These are phyloP conservation scores for Aspergillus vadensis DNA, from an alignment of 2,329 filamentous ascomycete species.

Conservation along the genomic window DNA sequence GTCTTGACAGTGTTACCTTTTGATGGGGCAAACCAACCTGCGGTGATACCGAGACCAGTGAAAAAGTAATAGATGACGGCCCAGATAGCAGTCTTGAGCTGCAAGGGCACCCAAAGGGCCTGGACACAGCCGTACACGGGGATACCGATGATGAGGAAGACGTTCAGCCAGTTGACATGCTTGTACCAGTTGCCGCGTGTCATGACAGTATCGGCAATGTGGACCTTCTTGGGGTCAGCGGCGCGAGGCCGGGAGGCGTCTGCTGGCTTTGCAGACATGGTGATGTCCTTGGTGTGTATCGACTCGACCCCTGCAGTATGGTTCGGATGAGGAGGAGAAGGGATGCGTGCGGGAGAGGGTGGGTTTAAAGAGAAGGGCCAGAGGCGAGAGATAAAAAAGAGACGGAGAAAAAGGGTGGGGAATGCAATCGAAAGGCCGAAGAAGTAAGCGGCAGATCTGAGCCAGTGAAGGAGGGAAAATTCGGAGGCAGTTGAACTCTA, in stretches of 20 bases:
- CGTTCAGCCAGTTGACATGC: slow-evolving; percentile 93
- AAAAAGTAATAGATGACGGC: slow-evolving; percentile 80
- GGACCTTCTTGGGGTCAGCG: slow-evolving; percentile 66
- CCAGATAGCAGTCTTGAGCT: slow-evolving; percentile 71
- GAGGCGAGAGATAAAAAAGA: slow-evolving; percentile 16
- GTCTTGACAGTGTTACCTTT: not conserved
- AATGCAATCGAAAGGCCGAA: slow-evolving; percentile 4
- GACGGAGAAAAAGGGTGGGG: slow-evolving; percentile 12
- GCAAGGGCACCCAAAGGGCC: slow-evolving; percentile 76
- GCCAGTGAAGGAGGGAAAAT: slow-evolving; percentile 10
- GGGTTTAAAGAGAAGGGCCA: slow-evolving; percentile 13
- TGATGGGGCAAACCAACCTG: slow-evolving; percentile 54
- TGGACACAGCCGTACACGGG: slow-evolving; percentile 73
- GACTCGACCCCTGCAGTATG: slow-evolving; percentile 3
- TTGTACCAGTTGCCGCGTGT: slow-evolving; percentile 84
- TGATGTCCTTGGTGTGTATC: slow-evolving; percentile 10
- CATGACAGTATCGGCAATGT: slow-evolving; percentile 81
- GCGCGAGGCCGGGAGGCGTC: slow-evolving; percentile 37
- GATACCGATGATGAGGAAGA: slow-evolving; percentile 75
- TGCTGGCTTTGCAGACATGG: slow-evolving; percentile 41
- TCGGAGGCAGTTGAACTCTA: slow-evolving; percentile 17
- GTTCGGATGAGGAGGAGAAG: not conserved
- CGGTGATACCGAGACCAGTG: slow-evolving; percentile 77
- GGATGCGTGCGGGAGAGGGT: slow-evolving; percentile 4
- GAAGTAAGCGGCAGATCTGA: slow-evolving; percentile 3